Evolutionary conservation across 2,329 filamentous ascomycete species (phyloP).

Genomic region (Fusarium sarcochroum): DNA sequence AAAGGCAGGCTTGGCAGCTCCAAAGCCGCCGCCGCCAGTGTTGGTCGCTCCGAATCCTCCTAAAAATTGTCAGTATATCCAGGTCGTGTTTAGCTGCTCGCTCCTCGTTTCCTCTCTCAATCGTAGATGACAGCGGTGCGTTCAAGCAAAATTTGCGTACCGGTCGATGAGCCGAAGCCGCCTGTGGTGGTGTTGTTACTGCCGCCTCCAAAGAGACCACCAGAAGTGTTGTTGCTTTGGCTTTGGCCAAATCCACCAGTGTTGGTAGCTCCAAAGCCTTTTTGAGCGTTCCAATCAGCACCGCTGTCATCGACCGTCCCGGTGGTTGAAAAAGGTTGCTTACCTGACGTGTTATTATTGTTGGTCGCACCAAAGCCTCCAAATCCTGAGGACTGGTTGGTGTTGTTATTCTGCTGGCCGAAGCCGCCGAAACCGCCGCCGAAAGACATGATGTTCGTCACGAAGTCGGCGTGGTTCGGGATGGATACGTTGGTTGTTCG

Average conservation of each 20-base stretch:
- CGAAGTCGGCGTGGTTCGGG: constrained; percentile 40
- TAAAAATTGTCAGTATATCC: constrained; percentile 44
- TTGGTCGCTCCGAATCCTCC: constrained; percentile 55
- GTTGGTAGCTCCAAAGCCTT: constrained; percentile 55
- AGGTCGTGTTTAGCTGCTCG: constrained; percentile 14
- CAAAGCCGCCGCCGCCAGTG: constrained; percentile 56
- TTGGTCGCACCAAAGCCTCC: constrained; percentile 67
- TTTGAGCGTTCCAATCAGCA: constrained; percentile 47
- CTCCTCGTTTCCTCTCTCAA: constrained; percentile 26
- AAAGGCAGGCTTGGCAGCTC: constrained; percentile 65
- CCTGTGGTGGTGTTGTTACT: constrained; percentile 51
- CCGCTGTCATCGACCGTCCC: constrained; percentile 39
- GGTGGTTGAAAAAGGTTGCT: constrained; percentile 51
- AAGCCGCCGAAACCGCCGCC: constrained; percentile 66
- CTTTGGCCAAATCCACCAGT: constrained; percentile 61
- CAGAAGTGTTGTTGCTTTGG: constrained; percentile 50
- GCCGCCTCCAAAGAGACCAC: constrained; percentile 62
- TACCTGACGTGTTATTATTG: constrained; percentile 65
- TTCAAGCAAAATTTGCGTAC: constrained; percentile 47
- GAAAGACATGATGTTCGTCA: constrained; percentile 66
- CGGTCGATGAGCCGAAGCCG: constrained; percentile 55
- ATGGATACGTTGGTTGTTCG: constrained; percentile 30
- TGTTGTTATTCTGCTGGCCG: constrained; percentile 66
- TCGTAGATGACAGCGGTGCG: constrained; percentile 39
- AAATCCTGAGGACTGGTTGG: constrained; percentile 63